Base-by-base conservation (phyloP, 78 protist genomes). In the Isochrysis galbana region DNA sequence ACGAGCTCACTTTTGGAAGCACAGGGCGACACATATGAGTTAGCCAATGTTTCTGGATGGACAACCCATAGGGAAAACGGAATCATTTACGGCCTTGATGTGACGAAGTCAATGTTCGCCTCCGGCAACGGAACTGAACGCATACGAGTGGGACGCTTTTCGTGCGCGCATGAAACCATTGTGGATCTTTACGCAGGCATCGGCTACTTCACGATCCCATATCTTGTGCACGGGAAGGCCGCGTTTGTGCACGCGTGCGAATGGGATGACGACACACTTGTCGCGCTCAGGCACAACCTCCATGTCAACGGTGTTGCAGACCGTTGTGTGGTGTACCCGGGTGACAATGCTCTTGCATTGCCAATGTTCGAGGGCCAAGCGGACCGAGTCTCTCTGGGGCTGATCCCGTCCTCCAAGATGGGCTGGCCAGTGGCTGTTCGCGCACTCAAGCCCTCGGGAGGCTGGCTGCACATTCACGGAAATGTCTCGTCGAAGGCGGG, bases 81-180 rank as follows among this genome's bases (percentile, higher is more conserved):
- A 17, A 17, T 87, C 32, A 0, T 0, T 2, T 93, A 90, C 67
- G 17, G 36, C 41, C 72, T 93, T 67, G 95, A 93, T 55, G 86
- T 92, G 54, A 0, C 48, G 21, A 51, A 32, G 21, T 22, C 21
- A 25, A 93, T 93, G 95, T 93, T 90, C 90, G 0, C 83, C 48
- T 91, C 92, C 10, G 95, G 95, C 54, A 93, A 93, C 90, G 92
- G 92, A n/a, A 93, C 93, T 34, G 95, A 93, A 48, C 67, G 86
- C 39, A 41, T 39, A 54, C 78, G 74, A 42, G 39, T 41, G 26
- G 88, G 46, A 44, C 5, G 29, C 17, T 26, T 47, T 51, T 1
- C 0, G n/a, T n/a, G 54, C 34, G 0, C 45, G 25, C 83, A 74
- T 17, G 78, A 93, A 46, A 22, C 38, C 23, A 32, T 93, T 26